Percentiles rank a stretch among this genome's conserved stretches.
These are phyloP conservation scores for Jacaranda copaia DNA, from an alignment of 257 asterid genomes.

Conservation along the genomic window DNA sequence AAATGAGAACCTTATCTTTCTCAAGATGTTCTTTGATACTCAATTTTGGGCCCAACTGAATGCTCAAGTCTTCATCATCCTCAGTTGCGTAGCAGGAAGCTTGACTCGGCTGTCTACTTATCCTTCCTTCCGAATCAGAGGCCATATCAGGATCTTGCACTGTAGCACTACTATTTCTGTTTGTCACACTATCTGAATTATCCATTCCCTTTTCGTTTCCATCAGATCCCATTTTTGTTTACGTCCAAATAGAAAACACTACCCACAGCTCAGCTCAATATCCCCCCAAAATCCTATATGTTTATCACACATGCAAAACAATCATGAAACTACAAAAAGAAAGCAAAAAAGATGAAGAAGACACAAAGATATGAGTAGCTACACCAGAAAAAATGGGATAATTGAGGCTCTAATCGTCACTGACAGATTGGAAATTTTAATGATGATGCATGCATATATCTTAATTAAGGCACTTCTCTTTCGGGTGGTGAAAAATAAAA, in stretches of 20 bases:
- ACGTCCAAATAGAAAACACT: background rate
- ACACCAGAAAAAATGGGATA: slow-evolving; percentile 39
- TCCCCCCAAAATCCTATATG: slow-evolving; percentile 33
- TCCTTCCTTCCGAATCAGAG: slow-evolving; percentile 42
- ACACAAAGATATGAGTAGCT: background rate
- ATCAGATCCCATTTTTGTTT: slow-evolving; percentile 41
- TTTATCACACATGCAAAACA: background rate
- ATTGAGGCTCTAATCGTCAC: slow-evolving; percentile 15
- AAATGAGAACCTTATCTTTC: slow-evolving; percentile 53
- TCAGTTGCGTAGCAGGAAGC: slow-evolving; percentile 47
- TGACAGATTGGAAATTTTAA: slow-evolving; percentile 7
- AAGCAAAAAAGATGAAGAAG: background rate
- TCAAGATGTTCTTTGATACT: slow-evolving; percentile 61
- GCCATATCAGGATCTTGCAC: slow-evolving; percentile 38
- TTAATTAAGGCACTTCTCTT: background rate
- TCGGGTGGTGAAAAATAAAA: slow-evolving; percentile 25
- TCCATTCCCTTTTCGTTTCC: slow-evolving; percentile 17
- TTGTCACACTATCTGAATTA: slow-evolving; percentile 34
- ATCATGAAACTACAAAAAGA: background rate
- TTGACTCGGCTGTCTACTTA: slow-evolving; percentile 46
- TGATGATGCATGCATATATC: slow-evolving; percentile 10
- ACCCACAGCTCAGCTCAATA: background rate
- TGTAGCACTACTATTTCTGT: slow-evolving; percentile 25
- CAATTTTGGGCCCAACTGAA: slow-evolving; percentile 53
- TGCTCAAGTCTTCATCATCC: slow-evolving; percentile 48